Conservation (phyloP, 306 rosid genomes). For the Fragaria iinumae region DNA sequence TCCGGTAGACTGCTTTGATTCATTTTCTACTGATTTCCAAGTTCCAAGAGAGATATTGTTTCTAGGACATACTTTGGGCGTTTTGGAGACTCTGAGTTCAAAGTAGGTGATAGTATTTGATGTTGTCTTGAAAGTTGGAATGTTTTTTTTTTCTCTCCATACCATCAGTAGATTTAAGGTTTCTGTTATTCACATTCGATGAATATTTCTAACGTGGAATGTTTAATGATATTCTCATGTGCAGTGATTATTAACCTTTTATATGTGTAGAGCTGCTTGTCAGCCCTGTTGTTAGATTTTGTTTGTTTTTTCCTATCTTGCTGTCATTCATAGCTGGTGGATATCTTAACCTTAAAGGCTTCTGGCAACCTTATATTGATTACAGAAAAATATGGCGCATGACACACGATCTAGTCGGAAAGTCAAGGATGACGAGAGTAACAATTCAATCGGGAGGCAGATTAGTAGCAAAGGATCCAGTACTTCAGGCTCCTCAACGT, state of each 20-base stretch:
- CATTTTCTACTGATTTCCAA: neutral
- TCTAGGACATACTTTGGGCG: neutral
- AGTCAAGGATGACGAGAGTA: slow-evolving; percentile 41
- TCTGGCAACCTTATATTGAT: slow-evolving; percentile 10
- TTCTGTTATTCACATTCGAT: neutral
- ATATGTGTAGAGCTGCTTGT: neutral
- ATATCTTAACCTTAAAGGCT: neutral
- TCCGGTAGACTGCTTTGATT: neutral
- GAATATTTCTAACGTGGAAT: neutral
- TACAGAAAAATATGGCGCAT: slow-evolving; percentile 49
- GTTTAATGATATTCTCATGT: neutral
- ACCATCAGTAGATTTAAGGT: neutral
- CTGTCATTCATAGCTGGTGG: neutral
- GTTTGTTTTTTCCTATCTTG: neutral
- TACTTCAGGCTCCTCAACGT: slow-evolving; percentile 24
- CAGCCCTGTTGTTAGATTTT: neutral
- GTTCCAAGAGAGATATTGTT: neutral
- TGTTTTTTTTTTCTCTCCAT: neutral
- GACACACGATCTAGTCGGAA: slow-evolving; percentile 45
- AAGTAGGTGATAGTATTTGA: neutral
- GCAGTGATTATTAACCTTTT: neutral
- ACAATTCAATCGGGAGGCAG: slow-evolving; percentile 32
- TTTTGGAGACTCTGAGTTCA: neutral
- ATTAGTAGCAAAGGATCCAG: slow-evolving; percentile 33
- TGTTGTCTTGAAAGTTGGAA: neutral